A percentile compares a stretch with the other conserved stretches of the same genome.
Evolutionary conservation across 129 eudicot species (phyloP).

Genomic region (Gnaphalium uliginosum): DNA sequence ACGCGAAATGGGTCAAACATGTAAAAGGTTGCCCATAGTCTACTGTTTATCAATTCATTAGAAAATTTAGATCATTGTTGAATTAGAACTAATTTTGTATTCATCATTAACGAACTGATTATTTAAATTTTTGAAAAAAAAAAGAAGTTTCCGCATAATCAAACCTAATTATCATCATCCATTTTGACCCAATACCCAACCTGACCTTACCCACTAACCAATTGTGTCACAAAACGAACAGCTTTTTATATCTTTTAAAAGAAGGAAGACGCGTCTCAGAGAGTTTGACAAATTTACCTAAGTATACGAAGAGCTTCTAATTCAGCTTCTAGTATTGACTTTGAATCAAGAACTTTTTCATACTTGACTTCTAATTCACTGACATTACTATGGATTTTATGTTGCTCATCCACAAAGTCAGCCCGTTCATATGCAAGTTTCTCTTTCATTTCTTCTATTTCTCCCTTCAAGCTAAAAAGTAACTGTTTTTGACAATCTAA

Average conservation of each 20-base stretch:
- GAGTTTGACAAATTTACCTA: conserved; percentile 46
- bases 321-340: conserved; percentile 83
- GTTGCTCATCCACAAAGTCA: conserved; percentile 50
- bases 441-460: conserved; percentile 65
- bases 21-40: not conserved
- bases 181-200: not conserved
- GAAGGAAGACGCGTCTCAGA: not conserved
- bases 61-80: not conserved
- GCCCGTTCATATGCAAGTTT: conserved; percentile 49
- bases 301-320: conserved; percentile 90
- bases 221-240: not conserved
- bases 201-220: not conserved
- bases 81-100: no score
- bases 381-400: conserved; percentile 17
- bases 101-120: not conserved
- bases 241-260: not conserved
- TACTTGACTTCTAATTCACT: conserved; percentile 48
- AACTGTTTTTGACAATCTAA: conserved; percentile 88
- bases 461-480: conserved; percentile 61
- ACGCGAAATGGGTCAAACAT: not conserved
- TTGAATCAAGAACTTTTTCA: conserved; percentile 64
- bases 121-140: not conserved
- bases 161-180: not conserved
- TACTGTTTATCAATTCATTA: no score
- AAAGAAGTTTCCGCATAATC: no score